phyloP scores from a whole-genome alignment of 2,329 filamentous ascomycete species.

The Dactylella cylindrospora region DNA sequence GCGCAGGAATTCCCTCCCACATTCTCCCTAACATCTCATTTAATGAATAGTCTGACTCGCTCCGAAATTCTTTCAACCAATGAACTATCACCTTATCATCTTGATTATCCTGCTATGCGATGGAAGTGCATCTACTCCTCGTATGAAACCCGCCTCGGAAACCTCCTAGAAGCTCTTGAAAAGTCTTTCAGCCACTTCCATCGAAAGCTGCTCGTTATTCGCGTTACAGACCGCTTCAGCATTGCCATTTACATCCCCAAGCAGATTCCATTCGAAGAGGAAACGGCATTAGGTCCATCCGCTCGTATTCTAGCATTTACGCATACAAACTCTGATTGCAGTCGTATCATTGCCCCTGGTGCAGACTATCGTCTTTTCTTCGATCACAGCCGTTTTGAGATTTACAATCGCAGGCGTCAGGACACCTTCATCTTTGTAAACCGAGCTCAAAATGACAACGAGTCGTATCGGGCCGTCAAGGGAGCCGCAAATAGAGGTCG shows the following conservation, averaged over 20 bases:
- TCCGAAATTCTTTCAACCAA: constrained; percentile 50
- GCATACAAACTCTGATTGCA: too few species aligned
- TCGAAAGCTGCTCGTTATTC: constrained; percentile 53
- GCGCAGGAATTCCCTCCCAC: constrained; percentile 50
- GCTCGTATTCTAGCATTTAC: constrained; percentile 53
- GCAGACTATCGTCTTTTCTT: constrained; percentile 53
- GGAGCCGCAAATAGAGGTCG: constrained; percentile 46
- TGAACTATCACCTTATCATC: constrained; percentile 51
- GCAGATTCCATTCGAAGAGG: constrained; percentile 50
- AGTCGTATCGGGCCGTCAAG: constrained; percentile 48
- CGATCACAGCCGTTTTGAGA: constrained; percentile 52
- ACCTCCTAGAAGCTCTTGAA: constrained; percentile 51
- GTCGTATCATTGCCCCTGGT: too few species aligned
- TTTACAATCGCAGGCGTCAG: constrained; percentile 51
- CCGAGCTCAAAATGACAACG: constrained; percentile 50
- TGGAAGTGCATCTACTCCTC: constrained; percentile 54
- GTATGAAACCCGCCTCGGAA: constrained; percentile 50
- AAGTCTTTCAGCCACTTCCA: constrained; percentile 52
- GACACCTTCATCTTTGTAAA: constrained; percentile 54
- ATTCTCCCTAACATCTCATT: too few species aligned
- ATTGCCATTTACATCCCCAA: constrained; percentile 53
- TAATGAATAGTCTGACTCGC: constrained; percentile 52
- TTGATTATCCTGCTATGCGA: constrained; percentile 51
- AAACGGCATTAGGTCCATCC: constrained; percentile 51
- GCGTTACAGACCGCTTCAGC: constrained; percentile 52